Conservation (phyloP, 2,329 filamentous ascomycete genomes). For the Coniochaeta sp. region DNA sequence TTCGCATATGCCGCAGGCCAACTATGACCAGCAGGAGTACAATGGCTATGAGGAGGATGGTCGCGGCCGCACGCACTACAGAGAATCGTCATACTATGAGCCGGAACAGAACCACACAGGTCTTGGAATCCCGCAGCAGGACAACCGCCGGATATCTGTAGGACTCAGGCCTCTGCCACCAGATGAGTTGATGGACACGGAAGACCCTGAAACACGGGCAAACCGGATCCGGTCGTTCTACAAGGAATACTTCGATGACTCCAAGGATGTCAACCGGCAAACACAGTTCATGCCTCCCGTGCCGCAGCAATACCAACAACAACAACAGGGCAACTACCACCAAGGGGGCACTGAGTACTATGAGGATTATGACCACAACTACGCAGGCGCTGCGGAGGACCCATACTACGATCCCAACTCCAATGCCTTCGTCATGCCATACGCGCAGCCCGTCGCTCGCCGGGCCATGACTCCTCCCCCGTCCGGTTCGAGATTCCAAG, state of each 20-base stretch:
- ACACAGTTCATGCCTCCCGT: conserved; percentile 21
- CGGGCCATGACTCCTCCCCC: conserved; percentile 96
- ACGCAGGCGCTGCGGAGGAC: conserved; percentile 51
- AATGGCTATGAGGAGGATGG: conserved; percentile 22
- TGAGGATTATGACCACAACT: conserved; percentile 68
- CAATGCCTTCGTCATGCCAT: conserved; percentile 72
- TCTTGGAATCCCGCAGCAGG: conserved; percentile 47
- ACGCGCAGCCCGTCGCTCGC: conserved; percentile 75
- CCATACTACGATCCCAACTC: conserved; percentile 60
- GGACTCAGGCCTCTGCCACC: conserved; percentile 82
- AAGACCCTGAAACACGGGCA: conserved; percentile 89
- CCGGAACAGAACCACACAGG: conserved; percentile 19
- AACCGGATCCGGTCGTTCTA: conserved; percentile 98
- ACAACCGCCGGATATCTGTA: conserved; percentile 56
- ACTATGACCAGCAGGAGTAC: conserved; percentile 15
- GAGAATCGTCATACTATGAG: conserved; percentile 19
- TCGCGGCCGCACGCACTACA: conserved; percentile 29
- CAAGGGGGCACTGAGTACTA: conserved; percentile 46
- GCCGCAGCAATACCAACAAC: conserved; percentile 18
- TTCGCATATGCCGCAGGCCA: conserved; percentile 10
- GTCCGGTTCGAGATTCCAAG: conserved; percentile 36
- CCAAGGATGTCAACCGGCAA: conserved; percentile 34
- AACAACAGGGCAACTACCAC: conserved; percentile 8
- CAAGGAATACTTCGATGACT: conserved; percentile 97
- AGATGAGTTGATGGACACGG: conserved; percentile 68